Percentiles rank a stretch among this genome's conserved stretches.
phyloP scores from a whole-genome alignment of 1,284 basidiomycete species.

The Agroathelia rolfsii region DNA sequence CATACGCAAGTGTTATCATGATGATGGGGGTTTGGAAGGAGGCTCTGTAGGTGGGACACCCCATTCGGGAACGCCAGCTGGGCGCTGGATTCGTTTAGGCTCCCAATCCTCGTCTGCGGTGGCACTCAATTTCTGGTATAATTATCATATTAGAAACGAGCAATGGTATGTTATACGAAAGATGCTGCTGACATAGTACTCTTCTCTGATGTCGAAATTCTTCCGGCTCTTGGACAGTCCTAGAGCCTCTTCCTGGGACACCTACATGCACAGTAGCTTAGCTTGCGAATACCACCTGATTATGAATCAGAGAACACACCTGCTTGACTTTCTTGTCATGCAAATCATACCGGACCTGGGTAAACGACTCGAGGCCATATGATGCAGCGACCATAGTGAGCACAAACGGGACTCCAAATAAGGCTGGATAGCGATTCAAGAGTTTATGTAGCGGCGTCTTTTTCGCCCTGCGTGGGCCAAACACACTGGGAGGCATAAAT shows the following conservation, averaged over 20 bases:
- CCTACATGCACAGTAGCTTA: slow-evolving; percentile 24
- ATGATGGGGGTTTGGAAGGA: slow-evolving; percentile 12
- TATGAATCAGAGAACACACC: slow-evolving; percentile 27
- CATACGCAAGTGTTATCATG: background rate
- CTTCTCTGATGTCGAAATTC: slow-evolving; percentile 88
- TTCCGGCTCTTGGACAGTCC: slow-evolving; percentile 72
- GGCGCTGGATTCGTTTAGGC: slow-evolving; percentile 75
- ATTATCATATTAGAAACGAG: slow-evolving; percentile 4
- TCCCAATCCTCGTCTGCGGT: slow-evolving; percentile 72
- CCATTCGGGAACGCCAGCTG: slow-evolving; percentile 82
- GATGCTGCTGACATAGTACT: slow-evolving; percentile 76
- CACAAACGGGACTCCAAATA: slow-evolving; percentile 86
- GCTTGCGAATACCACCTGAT: background rate
- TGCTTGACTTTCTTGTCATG: slow-evolving; percentile 73
- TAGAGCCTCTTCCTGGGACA: slow-evolving; percentile 79
- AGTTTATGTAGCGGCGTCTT: slow-evolving; percentile 32
- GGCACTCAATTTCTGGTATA: slow-evolving; percentile 52
- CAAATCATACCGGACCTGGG: slow-evolving; percentile 86
- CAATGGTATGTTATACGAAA: slow-evolving; percentile 4
- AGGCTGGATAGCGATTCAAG: slow-evolving; percentile 47
- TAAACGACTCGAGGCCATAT: slow-evolving; percentile 79
- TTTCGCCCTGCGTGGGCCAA: too few relatives aligned
- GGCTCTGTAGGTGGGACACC: slow-evolving; percentile 65
- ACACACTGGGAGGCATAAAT: too few relatives aligned
- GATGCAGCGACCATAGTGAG: slow-evolving; percentile 79